Evolutionary conservation across 345 rosid species (phyloP), one percentile per base, ranked within the genome.

Genomic region (Bruguiera parviflora): DNA sequence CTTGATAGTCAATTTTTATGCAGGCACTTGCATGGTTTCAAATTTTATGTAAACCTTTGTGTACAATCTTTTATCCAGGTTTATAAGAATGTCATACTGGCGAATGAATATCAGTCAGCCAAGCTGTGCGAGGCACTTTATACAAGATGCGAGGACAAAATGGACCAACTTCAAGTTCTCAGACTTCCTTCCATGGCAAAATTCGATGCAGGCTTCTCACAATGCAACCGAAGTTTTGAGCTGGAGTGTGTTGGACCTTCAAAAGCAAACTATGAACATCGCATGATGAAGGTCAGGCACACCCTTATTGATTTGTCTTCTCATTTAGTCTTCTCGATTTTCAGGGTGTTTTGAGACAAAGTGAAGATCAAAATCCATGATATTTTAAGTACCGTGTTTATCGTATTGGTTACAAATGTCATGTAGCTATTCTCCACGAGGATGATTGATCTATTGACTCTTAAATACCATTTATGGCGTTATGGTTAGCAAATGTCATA

Each of bases 181-280:
- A 87, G 92, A 68, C 97, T 92, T 80, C 99, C 99, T 78, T 90
- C 99, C 58, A 96, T 96, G 99, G 97, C 99, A 67, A 95, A 96
- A 80, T 96, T 96, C 78, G 90, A 90, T 73, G 96, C 97, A 19
- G 99, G 99, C 67, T 86, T 90, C 75, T 76, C 83, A 57, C 90
- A 84, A 76, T 96, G 99, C 84, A 96, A 92, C 84, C 96, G 80
- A 78, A 96, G 84, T 76, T 96, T 96, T 72, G 94, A 83, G 69
- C 81, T 20, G 60, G 85, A 86, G 66, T 96, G 99, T 75, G 86
- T 90, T 68, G 98, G 99, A 69, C 99, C 98, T 68, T 89, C 98
- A 55, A 92, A 87, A 79, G 76, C 69, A 57, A 89, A 81, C 51
- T 95, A 95, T 16, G 91, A 96, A 74, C 88, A 84, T 33, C 96